phyloP scores from a whole-genome alignment of 2,329 filamentous ascomycete species.

The Pseudogymnoascus destructans region DNA sequence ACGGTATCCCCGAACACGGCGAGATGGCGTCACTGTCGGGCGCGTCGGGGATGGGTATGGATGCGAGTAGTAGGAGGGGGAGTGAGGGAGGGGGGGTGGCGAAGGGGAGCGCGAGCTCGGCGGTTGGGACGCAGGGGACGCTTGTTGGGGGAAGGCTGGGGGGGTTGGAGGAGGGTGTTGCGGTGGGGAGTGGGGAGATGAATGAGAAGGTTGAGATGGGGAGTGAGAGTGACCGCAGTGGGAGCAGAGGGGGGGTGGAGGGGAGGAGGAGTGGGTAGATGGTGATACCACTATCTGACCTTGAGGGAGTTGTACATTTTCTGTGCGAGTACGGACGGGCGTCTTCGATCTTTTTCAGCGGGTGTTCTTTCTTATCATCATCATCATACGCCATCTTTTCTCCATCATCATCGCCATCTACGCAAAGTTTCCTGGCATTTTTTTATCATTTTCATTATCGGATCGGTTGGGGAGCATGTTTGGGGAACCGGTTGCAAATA shows the following conservation, averaged over 20 bases:
- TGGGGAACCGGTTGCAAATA: not conserved
- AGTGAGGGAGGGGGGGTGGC: not conserved
- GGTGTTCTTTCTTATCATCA: not conserved
- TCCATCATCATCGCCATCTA: too few species aligned
- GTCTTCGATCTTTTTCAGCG: not conserved
- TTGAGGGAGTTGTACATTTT: not conserved
- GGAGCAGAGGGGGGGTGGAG: not conserved
- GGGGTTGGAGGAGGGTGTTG: not conserved
- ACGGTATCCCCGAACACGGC: constrained; percentile 60
- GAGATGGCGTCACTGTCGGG: constrained; percentile 43
- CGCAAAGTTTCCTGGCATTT: not conserved
- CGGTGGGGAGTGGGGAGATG: not conserved
- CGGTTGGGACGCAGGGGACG: not conserved
- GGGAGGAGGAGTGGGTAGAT: not conserved
- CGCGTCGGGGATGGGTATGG: not conserved
- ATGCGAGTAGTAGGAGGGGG: not conserved
- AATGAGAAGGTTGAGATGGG: not conserved
- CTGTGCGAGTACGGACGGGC: not conserved
- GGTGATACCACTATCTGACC: not conserved
- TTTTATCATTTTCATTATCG: not conserved
- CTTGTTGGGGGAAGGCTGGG: not conserved
- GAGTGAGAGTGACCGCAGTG: not conserved
- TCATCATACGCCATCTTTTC: not conserved
- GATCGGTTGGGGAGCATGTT: not conserved
- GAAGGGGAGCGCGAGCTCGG: not conserved